phyloP scores from a whole-genome alignment of 179 eudicot genomes.

The Beta macrorhiza region DNA sequence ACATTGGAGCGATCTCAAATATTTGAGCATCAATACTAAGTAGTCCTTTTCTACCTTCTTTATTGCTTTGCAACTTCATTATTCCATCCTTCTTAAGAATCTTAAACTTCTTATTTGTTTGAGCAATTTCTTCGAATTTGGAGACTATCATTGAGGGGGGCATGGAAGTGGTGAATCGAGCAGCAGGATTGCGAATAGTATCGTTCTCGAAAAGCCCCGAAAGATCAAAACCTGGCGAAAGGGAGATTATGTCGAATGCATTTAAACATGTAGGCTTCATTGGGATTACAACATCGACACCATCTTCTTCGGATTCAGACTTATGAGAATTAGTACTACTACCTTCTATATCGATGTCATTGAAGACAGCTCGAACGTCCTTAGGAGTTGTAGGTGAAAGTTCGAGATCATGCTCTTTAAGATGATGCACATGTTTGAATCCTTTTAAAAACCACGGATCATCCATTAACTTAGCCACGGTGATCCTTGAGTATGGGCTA shows the following conservation, averaged over 20 bases:
- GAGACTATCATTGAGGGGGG: conserved; percentile 52
- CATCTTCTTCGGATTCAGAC: background rate
- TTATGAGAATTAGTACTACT: conserved; percentile 12
- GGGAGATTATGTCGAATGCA: conserved; percentile 77
- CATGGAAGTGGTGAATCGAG: conserved; percentile 50
- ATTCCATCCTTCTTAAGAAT: conserved; percentile 54
- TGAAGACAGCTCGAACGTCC: conserved; percentile 41
- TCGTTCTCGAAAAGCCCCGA: conserved; percentile 56
- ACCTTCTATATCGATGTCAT: conserved; percentile 20
- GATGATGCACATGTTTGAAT: conserved; percentile 34
- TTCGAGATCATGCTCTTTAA: conserved; percentile 13
- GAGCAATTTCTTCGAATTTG: conserved; percentile 60
- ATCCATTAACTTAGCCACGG: conserved; percentile 46
- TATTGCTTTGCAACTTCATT: conserved; percentile 51
- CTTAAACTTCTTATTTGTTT: conserved; percentile 41
- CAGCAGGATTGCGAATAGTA: conserved; percentile 22
- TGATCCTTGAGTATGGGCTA: conserved; percentile 53
- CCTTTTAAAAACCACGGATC: conserved; percentile 65
- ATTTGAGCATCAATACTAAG: conserved; percentile 71
- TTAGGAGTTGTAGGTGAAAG: conserved; percentile 35
- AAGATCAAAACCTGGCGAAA: conserved; percentile 64
- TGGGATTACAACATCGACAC: background rate
- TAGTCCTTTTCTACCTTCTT: conserved; percentile 69
- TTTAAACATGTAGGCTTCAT: conserved; percentile 56
- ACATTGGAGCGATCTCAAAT: conserved; percentile 67